Percentiles rank a stretch among this genome's conserved stretches.
Conservation (phyloP, 192 early-diverging fungal genomes). For the Backusella tuberculispora region DNA sequence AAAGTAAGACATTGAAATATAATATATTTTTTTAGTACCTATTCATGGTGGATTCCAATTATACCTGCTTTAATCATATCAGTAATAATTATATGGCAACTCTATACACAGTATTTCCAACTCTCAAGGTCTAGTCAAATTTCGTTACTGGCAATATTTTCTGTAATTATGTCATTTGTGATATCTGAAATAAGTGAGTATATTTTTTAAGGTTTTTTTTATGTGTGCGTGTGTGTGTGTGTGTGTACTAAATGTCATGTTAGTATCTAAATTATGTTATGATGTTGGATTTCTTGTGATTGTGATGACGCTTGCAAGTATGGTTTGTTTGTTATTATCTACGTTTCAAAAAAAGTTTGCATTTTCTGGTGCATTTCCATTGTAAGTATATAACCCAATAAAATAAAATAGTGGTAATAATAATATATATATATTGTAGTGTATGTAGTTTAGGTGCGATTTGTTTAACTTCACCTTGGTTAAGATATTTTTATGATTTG, state of each 20-base stretch:
- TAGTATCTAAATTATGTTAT: constrained; percentile 35
- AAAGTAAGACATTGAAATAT: neutral
- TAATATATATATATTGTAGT: constrained; percentile 10
- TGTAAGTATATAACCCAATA: constrained; percentile 21
- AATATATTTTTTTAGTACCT: neutral
- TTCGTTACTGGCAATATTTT: constrained; percentile 25
- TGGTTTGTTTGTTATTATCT: constrained; percentile 22
- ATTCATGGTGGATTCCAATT: constrained; percentile 35
- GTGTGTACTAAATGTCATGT: neutral
- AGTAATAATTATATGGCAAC: constrained; percentile 27
- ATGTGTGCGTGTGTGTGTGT: neutral
- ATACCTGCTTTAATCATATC: constrained; percentile 14
- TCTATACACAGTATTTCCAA: constrained; percentile 27
- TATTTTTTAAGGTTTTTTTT: neutral
- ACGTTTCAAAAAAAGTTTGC: constrained; percentile 30
- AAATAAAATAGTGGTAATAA: neutral
- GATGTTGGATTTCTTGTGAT: constrained; percentile 29
- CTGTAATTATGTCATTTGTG: constrained; percentile 22
- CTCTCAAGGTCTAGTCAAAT: constrained; percentile 5
- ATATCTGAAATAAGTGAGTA: constrained; percentile 30
- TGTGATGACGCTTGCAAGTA: constrained; percentile 19
- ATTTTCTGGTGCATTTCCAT: constrained; percentile 31
- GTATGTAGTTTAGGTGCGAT: constrained; percentile 26
- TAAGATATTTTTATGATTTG: constrained; percentile 20
- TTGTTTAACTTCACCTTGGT: constrained; percentile 27